These are phyloP conservation scores for Neonectria sp. DNA, from an alignment of 2,329 filamentous ascomycete genomes.

Conservation along the genomic window DNA sequence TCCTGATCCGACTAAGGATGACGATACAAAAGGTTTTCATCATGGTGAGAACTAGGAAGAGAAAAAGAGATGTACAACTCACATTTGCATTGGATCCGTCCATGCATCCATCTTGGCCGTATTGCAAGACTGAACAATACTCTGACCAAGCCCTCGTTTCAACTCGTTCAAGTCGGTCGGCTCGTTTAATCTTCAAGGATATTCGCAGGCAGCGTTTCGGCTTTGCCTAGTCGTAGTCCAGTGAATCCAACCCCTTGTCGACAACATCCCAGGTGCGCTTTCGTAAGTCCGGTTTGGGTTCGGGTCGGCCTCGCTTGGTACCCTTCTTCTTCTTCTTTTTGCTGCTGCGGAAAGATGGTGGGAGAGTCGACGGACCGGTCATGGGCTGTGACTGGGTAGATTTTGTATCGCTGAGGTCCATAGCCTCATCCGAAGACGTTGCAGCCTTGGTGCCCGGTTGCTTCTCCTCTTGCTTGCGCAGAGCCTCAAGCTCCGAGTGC, in stretches of 20 bases:
- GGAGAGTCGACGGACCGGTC: slow-evolving; percentile 17
- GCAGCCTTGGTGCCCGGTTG: slow-evolving; percentile 31
- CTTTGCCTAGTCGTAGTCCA: slow-evolving; percentile 69
- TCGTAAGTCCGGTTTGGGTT: slow-evolving; percentile 73
- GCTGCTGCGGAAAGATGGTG: slow-evolving; percentile 35
- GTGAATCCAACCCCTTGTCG: slow-evolving; percentile 70
- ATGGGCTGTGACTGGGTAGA: slow-evolving; percentile 27
- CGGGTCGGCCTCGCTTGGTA: slow-evolving; percentile 56
- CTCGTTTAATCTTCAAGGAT: background rate
- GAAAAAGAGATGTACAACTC: slow-evolving; percentile 23
- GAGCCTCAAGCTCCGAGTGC: slow-evolving; percentile 85
- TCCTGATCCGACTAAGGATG: slow-evolving; percentile 91
- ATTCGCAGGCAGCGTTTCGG: background rate
- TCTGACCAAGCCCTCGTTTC: background rate
- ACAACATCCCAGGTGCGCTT: slow-evolving; percentile 79
- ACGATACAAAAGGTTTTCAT: slow-evolving; percentile 87
- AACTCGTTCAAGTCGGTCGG: background rate
- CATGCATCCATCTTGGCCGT: slow-evolving; percentile 11
- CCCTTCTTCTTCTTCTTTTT: slow-evolving; percentile 56
- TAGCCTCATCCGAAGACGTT: slow-evolving; percentile 35
- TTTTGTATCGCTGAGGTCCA: slow-evolving; percentile 28
- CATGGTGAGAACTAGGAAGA: slow-evolving; percentile 63
- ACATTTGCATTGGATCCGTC: slow-evolving; percentile 18
- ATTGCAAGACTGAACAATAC: background rate
- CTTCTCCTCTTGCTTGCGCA: slow-evolving; percentile 70